Percentiles rank a stretch among this genome's conserved stretches.
phyloP scores from a whole-genome alignment of 192 early-diverging fungal genomes.

The Coemansia sp. region DNA sequence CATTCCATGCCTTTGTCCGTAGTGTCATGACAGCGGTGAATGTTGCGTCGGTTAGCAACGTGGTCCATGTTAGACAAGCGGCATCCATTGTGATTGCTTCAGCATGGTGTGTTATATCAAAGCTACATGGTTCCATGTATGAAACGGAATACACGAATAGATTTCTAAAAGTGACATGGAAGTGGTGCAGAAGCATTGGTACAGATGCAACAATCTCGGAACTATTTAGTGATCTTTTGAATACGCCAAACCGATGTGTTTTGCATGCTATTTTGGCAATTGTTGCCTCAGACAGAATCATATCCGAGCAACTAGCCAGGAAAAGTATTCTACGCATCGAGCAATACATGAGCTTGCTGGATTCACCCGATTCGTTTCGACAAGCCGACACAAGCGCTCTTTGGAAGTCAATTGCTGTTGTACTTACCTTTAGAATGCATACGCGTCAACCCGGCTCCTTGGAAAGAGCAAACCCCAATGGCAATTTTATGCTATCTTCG shows the following conservation, averaged over 20 bases:
- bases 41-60: slow-evolving; percentile 18
- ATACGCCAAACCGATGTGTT: slow-evolving; percentile 19
- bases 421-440: neutral
- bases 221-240: slow-evolving; percentile 15
- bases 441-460: neutral
- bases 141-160: slow-evolving; percentile 7
- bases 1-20: slow-evolving; percentile 16
- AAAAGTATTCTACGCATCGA: neutral
- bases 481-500: neutral
- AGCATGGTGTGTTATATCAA: neutral
- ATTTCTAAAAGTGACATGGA: slow-evolving; percentile 37
- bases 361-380: neutral
- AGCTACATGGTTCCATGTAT: neutral
- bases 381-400: neutral
- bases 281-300: neutral
- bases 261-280: neutral
- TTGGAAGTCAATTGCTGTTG: slow-evolving; percentile 15
- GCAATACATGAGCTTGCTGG: neutral
- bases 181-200: slow-evolving; percentile 29
- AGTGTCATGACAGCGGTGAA: slow-evolving; percentile 33
- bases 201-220: slow-evolving; percentile 1
- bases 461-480: neutral
- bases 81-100: slow-evolving; percentile 1
- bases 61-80: neutral
- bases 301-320: slow-evolving; percentile 8